phyloP scores from a whole-genome alignment of 2,329 filamentous ascomycete genomes.

The Trichoderma hamatum region DNA sequence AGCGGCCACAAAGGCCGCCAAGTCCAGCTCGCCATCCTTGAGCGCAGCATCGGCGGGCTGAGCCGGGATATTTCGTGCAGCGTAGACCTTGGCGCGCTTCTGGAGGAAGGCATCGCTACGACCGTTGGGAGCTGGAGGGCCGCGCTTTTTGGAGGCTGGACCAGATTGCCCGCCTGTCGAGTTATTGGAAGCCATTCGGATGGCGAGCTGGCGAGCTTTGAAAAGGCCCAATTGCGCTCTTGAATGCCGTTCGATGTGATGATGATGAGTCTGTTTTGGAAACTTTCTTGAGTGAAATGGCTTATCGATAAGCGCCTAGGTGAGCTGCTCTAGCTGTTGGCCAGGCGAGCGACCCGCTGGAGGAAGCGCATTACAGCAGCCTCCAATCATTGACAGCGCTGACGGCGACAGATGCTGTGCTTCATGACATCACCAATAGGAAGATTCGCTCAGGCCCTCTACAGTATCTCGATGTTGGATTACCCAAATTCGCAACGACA shows the following conservation, averaged over 20 bases:
- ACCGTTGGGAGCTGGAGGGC: slow-evolving; percentile 30
- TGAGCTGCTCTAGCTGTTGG: neutral
- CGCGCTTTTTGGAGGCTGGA: slow-evolving; percentile 36
- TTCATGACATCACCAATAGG: neutral
- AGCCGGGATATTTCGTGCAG: slow-evolving; percentile 54
- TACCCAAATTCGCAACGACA: neutral
- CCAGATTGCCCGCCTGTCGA: slow-evolving; percentile 34
- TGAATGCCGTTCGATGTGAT: neutral
- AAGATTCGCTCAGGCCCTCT: neutral
- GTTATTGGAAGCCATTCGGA: slow-evolving; percentile 36
- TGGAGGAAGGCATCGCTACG: slow-evolving; percentile 36
- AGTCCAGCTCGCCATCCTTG: slow-evolving; percentile 77
- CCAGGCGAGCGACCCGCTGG: neutral
- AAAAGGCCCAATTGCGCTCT: neutral
- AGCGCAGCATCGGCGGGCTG: slow-evolving; percentile 56
- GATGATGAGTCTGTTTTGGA: neutral
- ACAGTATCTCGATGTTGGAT: neutral
- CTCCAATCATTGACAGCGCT: neutral
- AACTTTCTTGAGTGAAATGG: neutral
- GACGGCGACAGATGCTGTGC: neutral
- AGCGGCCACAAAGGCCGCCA: slow-evolving; percentile 80
- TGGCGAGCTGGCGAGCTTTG: slow-evolving; percentile 27
- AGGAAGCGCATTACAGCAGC: neutral
- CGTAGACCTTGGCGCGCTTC: slow-evolving; percentile 52
- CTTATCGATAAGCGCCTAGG: slow-evolving; percentile 27